Percentiles rank a stretch among this genome's conserved stretches.
Evolutionary conservation across 2,329 filamentous ascomycete genomes (phyloP).

Genomic region (Trichoderma sp.): DNA sequence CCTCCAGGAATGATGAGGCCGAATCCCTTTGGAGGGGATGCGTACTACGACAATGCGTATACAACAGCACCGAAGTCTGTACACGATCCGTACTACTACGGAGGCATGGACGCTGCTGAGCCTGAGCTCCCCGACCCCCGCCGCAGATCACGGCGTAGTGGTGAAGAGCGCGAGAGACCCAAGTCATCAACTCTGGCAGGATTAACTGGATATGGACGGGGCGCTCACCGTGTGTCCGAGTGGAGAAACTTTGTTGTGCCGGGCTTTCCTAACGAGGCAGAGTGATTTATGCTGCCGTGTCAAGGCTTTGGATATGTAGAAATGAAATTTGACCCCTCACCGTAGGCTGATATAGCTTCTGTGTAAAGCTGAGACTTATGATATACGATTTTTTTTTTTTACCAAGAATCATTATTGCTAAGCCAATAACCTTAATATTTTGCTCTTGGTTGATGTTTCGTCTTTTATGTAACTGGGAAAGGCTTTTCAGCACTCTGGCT

Average conservation of each 20-base stretch:
- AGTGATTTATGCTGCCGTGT: slow-evolving; percentile 26
- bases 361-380: background rate
- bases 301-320: background rate
- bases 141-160: slow-evolving; percentile 36
- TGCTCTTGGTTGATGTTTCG: background rate
- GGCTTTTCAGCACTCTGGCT: too few species aligned
- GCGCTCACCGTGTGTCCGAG: slow-evolving; percentile 53
- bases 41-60: slow-evolving; percentile 44
- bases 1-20: slow-evolving; percentile 41
- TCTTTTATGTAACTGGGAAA: too few species aligned
- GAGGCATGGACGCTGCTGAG: slow-evolving; percentile 31
- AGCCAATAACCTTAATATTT: too few species aligned
- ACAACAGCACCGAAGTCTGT: slow-evolving; percentile 36
- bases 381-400: background rate
- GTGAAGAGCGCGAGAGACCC: slow-evolving; percentile 37
- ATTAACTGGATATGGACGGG: slow-evolving; percentile 49
- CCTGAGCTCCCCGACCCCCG: slow-evolving; percentile 36
- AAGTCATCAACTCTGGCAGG: slow-evolving; percentile 53
- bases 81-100: slow-evolving; percentile 27
- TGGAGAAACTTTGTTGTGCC: slow-evolving; percentile 55
- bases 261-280: slow-evolving; percentile 44
- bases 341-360: background rate
- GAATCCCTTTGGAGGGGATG: slow-evolving; percentile 29
- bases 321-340: background rate
- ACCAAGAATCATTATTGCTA: too few species aligned